A percentile compares a stretch with the other conserved stretches of the same genome.
Evolutionary conservation across 1,284 basidiomycete genomes (phyloP).

Genomic region (Ustilago sp.): DNA sequence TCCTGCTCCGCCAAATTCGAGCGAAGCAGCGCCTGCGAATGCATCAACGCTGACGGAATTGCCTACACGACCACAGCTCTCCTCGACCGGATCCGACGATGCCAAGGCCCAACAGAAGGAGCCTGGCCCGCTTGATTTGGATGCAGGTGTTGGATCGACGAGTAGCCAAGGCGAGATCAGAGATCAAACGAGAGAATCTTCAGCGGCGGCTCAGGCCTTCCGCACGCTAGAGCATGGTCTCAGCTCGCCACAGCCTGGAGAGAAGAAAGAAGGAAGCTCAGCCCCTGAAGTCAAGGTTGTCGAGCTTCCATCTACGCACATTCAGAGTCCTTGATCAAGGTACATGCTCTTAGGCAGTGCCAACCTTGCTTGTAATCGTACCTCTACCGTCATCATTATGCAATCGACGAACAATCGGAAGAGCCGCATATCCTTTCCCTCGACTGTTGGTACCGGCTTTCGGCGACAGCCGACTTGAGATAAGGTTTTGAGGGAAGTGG

Average conservation of each 20-base stretch:
- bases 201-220: conserved; percentile 26
- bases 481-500: background rate
- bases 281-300: conserved; percentile 21
- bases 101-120: background rate
- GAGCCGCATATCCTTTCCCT: background rate
- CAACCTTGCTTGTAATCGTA: conserved; percentile 12
- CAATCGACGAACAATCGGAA: conserved; percentile 5
- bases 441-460: background rate
- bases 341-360: background rate
- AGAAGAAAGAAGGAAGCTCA: conserved; percentile 6
- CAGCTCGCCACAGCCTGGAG: conserved; percentile 15
- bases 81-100: conserved; percentile 13
- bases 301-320: conserved; percentile 36
- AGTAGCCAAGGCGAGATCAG: background rate
- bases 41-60: conserved; percentile 3
- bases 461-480: background rate
- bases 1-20: background rate
- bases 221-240: conserved; percentile 28
- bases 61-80: conserved; percentile 12
- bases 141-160: conserved; percentile 2
- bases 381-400: background rate
- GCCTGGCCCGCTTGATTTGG: background rate
- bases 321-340: conserved; percentile 15
- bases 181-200: conserved; percentile 5
- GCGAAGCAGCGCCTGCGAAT: conserved; percentile 2